These are phyloP conservation scores for Fraxinus sp. DNA, from an alignment of 305 asterid species.

Conservation along the genomic window DNA sequence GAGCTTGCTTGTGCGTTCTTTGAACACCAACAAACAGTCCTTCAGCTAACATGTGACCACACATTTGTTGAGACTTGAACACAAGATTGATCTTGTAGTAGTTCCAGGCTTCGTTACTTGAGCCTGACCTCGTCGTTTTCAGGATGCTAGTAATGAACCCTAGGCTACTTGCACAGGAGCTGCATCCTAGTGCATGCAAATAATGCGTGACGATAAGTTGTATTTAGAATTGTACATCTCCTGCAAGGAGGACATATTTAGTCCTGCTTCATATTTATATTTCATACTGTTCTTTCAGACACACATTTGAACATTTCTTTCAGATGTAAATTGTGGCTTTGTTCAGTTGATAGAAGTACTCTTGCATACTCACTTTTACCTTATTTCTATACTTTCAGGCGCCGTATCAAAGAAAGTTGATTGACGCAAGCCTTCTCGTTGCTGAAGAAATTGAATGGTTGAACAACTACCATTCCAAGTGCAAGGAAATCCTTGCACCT, in stretches of 20 bases:
- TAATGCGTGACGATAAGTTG: background rate
- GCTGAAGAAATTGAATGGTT: conserved; percentile 86
- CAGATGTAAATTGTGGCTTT: background rate
- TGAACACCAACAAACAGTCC: too few species aligned
- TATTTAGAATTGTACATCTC: background rate
- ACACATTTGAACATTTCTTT: background rate
- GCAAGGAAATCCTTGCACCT: conserved; percentile 69
- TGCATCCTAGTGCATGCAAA: background rate
- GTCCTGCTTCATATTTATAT: background rate
- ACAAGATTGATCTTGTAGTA: background rate
- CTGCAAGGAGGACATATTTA: background rate
- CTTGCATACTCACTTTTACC: background rate
- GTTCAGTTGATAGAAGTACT: background rate
- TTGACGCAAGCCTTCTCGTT: conserved; percentile 61
- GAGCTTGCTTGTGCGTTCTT: too few species aligned
- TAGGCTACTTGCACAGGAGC: background rate
- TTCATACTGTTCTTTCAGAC: background rate
- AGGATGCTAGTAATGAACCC: background rate
- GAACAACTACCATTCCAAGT: conserved; percentile 68
- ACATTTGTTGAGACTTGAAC: background rate
- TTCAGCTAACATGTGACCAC: background rate
- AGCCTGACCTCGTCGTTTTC: background rate
- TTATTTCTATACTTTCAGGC: conserved; percentile 48
- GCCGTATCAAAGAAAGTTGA: conserved; percentile 79
- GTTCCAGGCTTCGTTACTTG: background rate